Evolutionary conservation across 2,329 filamentous ascomycete genomes (phyloP).

Genomic region (Alternaria viburni): DNA sequence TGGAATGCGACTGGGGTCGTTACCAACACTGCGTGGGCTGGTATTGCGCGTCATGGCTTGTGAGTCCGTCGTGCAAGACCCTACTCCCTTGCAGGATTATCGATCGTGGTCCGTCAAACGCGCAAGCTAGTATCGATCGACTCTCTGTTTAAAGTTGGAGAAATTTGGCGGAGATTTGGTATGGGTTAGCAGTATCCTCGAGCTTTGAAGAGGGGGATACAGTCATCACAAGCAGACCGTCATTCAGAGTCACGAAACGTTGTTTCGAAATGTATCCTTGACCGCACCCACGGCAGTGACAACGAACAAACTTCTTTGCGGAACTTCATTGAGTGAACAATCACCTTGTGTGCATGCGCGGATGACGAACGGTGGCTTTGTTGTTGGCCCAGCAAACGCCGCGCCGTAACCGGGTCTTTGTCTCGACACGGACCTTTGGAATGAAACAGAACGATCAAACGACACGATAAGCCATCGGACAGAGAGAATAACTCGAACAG

Average conservation of each 20-base stretch:
- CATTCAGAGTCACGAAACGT: slow-evolving; percentile 23
- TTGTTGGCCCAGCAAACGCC: slow-evolving; percentile 20
- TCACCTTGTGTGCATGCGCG: slow-evolving; percentile 29
- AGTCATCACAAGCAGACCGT: slow-evolving; percentile 21
- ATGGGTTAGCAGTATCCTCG: not conserved
- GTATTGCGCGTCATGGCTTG: slow-evolving; percentile 16
- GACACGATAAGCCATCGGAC: not conserved
- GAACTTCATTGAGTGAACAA: slow-evolving; percentile 12
- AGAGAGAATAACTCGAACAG: not conserved
- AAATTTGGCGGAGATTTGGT: not conserved
- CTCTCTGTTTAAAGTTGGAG: not conserved
- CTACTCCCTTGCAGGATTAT: not conserved
- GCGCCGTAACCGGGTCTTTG: slow-evolving; percentile 20
- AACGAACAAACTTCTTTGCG: slow-evolving; percentile 15
- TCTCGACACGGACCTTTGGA: slow-evolving; percentile 2
- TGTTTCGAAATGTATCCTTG: slow-evolving; percentile 27
- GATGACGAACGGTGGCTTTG: slow-evolving; percentile 22
- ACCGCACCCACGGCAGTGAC: slow-evolving; percentile 12
- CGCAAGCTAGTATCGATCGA: not conserved
- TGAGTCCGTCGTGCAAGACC: not conserved
- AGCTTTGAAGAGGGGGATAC: slow-evolving; percentile 8
- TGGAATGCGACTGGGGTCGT: slow-evolving; percentile 26
- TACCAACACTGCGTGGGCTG: slow-evolving; percentile 17
- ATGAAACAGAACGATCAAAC: not conserved
- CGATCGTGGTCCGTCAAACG: not conserved